Percentiles rank a stretch among this genome's conserved stretches.
Evolutionary conservation across 345 rosid species (phyloP).

Genomic region (Salix brachista): DNA sequence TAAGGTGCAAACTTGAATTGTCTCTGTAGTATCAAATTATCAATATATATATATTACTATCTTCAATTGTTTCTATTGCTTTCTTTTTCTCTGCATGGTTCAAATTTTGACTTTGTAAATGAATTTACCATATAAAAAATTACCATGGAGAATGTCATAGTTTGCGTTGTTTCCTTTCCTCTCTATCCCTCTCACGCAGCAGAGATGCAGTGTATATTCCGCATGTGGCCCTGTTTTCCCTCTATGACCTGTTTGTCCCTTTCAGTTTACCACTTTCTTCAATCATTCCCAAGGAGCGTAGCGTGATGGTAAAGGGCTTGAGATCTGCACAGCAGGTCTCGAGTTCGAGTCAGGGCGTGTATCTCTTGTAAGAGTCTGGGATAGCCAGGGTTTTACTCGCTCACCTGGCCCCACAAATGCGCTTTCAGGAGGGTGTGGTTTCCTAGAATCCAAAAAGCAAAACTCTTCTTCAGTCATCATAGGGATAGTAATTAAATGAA

Average conservation of each 20-base stretch:
- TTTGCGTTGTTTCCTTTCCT: background rate
- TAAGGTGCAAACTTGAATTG: conserved; percentile 31
- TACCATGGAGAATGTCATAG: background rate
- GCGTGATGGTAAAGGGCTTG: too few relatives aligned
- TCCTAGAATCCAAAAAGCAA: too few relatives aligned
- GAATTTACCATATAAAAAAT: background rate
- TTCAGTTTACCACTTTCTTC: background rate
- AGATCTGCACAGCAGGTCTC: too few relatives aligned
- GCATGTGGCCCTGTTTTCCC: background rate
- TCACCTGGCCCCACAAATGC: too few relatives aligned
- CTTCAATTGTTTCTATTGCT: background rate
- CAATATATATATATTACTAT: too few relatives aligned
- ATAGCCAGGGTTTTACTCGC: too few relatives aligned
- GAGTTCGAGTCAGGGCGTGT: too few relatives aligned
- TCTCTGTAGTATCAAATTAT: background rate
- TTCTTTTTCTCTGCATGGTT: background rate
- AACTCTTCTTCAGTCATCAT: background rate
- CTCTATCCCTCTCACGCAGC: background rate
- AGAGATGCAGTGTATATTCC: background rate
- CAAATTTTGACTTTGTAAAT: background rate
- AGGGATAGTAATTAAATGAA: background rate
- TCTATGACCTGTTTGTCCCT: background rate
- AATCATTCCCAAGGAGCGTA: too few relatives aligned
- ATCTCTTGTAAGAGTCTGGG: too few relatives aligned
- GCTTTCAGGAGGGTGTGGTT: too few relatives aligned